Evolutionary conservation across 306 rosid species (phyloP).

Genomic region (Glycine tomentella): DNA sequence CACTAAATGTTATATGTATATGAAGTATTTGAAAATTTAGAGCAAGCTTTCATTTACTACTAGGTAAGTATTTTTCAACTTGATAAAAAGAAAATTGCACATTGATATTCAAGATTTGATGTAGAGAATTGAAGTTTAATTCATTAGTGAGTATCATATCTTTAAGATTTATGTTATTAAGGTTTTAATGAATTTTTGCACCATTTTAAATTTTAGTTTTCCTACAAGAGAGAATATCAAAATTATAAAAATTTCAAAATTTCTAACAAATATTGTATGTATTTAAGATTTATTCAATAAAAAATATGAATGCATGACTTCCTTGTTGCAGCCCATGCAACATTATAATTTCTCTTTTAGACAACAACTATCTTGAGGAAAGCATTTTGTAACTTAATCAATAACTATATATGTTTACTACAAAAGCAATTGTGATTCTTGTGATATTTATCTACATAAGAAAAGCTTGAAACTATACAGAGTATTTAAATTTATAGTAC

Average conservation of each 20-base stretch:
- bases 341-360: slow-evolving; percentile 44
- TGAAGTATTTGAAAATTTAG: background rate
- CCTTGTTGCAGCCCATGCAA: slow-evolving; percentile 49
- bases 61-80: background rate
- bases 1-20: background rate
- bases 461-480: slow-evolving; percentile 71
- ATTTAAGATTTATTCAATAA: slow-evolving; percentile 29
- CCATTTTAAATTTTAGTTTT: slow-evolving; percentile 28
- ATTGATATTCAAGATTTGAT: slow-evolving; percentile 57
- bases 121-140: slow-evolving; percentile 59
- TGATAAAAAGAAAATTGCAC: slow-evolving; percentile 40
- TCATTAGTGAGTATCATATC: slow-evolving; percentile 62
- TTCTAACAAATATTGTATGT: slow-evolving; percentile 21
- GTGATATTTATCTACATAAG: slow-evolving; percentile 45
- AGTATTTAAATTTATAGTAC: slow-evolving; percentile 77
- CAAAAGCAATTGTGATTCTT: slow-evolving; percentile 43
- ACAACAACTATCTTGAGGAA: background rate
- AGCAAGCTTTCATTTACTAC: background rate
- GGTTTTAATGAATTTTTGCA: slow-evolving; percentile 17
- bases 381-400: background rate
- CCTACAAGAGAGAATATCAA: slow-evolving; percentile 13
- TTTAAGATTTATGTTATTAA: background rate
- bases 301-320: slow-evolving; percentile 52
- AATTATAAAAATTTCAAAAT: slow-evolving; percentile 16
- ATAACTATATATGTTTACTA: slow-evolving; percentile 40